phyloP scores from a whole-genome alignment of 225 moss, liverwort and hornwort genomes.

The Pleurozium schreberi region DNA sequence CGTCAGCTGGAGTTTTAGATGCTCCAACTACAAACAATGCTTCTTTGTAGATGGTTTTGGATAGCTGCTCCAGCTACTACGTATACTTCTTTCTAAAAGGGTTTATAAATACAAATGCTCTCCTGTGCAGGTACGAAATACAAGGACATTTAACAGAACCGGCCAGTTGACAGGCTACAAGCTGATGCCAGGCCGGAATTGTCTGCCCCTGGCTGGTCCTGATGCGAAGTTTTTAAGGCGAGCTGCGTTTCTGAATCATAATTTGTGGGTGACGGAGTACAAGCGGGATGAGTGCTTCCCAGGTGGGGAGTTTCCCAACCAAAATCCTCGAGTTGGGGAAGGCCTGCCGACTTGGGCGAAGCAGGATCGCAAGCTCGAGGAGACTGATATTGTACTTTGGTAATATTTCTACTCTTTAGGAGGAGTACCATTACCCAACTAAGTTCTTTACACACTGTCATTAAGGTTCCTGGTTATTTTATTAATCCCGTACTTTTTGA shows the following conservation, averaged over 20 bases:
- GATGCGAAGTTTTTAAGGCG: constrained; percentile 87
- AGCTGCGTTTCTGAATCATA: constrained; percentile 84
- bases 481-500: not conserved
- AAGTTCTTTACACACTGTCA: not conserved
- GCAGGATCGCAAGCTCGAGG: constrained; percentile 85
- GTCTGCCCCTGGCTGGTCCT: constrained; percentile 85
- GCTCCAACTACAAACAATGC: not conserved
- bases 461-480: not conserved
- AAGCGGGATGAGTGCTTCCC: constrained; percentile 75
- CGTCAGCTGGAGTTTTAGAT: not conserved
- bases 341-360: constrained; percentile 89
- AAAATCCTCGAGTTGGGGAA: constrained; percentile 90
- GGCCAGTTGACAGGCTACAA: constrained; percentile 91
- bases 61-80: not conserved
- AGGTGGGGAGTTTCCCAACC: constrained; percentile 96
- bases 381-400: constrained; percentile 93
- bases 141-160: constrained; percentile 78
- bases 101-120: not conserved
- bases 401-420: not conserved
- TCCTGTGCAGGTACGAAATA: constrained; percentile 66
- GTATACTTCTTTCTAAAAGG: not conserved
- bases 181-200: constrained; percentile 90
- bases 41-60: not conserved
- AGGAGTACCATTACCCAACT: not conserved
- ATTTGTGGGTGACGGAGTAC: constrained; percentile 90